Conservation (phyloP, 1,284 basidiomycete species). For the Malassezia furfur region DNA sequence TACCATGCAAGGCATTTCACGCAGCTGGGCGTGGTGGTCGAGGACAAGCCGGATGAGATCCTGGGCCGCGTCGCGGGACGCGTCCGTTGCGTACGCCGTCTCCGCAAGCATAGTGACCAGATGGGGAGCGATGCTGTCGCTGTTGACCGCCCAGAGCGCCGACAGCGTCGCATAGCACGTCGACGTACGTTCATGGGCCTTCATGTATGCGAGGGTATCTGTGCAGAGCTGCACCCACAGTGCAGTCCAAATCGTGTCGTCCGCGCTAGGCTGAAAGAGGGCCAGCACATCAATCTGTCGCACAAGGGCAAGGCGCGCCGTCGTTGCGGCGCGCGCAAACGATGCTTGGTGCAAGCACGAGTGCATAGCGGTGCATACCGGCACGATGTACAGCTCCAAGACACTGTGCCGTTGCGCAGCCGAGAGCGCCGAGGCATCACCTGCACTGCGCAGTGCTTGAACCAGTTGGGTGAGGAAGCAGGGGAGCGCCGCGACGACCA, state of each 20-base stretch:
- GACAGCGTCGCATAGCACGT: neutral
- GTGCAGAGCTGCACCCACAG: constrained; percentile 11
- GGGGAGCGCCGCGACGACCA: neutral
- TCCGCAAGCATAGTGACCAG: neutral
- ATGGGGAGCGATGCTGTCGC: neutral
- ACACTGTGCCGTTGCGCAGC: neutral
- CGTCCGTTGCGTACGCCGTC: neutral
- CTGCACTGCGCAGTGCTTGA: neutral
- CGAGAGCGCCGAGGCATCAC: neutral
- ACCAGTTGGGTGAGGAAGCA: constrained; percentile 7
- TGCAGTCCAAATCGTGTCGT: constrained; percentile 22
- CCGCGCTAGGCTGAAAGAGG: constrained; percentile 13
- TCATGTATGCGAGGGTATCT: constrained; percentile 2
- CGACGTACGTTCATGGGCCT: no score
- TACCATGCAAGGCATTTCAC: neutral
- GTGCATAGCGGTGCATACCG: neutral
- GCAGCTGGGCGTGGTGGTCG: neutral
- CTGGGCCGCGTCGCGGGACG: neutral
- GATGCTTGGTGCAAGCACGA: no score
- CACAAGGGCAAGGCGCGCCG: constrained; percentile 17
- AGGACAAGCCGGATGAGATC: neutral
- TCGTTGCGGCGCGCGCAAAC: neutral
- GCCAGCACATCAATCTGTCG: constrained; percentile 13
- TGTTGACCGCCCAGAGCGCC: constrained; percentile 4
- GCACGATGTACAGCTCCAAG: constrained; percentile 9